These are phyloP conservation scores for Boletus insuetus DNA, from an alignment of 768 basidiomycete genomes.

Conservation along the genomic window DNA sequence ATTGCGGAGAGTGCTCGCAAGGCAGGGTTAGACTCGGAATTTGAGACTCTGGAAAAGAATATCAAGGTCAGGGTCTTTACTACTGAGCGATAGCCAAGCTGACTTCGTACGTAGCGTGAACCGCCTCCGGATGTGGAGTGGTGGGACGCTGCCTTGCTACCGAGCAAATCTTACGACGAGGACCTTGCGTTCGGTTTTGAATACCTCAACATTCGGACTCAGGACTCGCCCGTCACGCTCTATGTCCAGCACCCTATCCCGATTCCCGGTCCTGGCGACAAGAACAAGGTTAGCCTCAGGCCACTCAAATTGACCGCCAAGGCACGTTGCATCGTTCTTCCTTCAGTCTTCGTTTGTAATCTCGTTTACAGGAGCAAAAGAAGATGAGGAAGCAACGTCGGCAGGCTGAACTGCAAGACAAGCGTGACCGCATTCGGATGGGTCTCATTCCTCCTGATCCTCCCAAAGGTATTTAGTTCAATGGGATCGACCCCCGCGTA, in stretches of 20 bases:
- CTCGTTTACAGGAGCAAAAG: slow-evolving; percentile 73
- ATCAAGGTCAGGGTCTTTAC: slow-evolving; percentile 58
- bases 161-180: slow-evolving; percentile 67
- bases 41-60: slow-evolving; percentile 85
- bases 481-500: no score
- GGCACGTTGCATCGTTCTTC: slow-evolving; percentile 31
- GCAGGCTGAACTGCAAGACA: slow-evolving; percentile 88
- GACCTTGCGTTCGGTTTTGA: slow-evolving; percentile 62
- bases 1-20: slow-evolving; percentile 92
- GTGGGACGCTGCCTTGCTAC: slow-evolving; percentile 93
- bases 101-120: slow-evolving; percentile 51
- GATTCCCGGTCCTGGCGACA: slow-evolving; percentile 87
- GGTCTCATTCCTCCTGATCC: slow-evolving; percentile 92
- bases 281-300: slow-evolving; percentile 73
- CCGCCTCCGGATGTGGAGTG: slow-evolving; percentile 91
- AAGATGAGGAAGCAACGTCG: slow-evolving; percentile 92
- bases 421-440: slow-evolving; percentile 93
- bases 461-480: slow-evolving; percentile 69
- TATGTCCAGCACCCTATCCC: slow-evolving; percentile 98
- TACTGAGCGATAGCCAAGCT: neutral
- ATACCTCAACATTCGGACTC: slow-evolving; percentile 59
- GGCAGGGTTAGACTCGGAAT: slow-evolving; percentile 92
- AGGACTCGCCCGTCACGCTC: slow-evolving; percentile 76
- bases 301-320: slow-evolving; percentile 92
- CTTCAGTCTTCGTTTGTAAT: neutral